Evolutionary conservation across 352 stramenopile genomes (phyloP), one percentile per base, ranked within the genome.

Genomic region (Saprolegnia parasitica): DNA sequence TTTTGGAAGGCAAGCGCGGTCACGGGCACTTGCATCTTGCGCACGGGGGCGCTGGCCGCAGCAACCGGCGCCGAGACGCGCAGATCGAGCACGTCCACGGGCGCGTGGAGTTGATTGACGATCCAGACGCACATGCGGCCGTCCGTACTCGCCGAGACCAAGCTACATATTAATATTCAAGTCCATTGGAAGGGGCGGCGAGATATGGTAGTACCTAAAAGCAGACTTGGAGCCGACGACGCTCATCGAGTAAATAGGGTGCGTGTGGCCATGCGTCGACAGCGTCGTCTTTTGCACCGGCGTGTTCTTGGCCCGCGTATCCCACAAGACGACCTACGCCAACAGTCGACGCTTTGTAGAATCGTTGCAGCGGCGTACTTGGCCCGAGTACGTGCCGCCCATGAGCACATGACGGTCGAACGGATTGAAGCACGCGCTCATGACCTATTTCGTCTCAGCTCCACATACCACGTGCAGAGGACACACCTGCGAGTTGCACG

Each of bases 361-460:
- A 24, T 11, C 32, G 24, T 37, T 29, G 24, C n/a, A 64, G 32
- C 35, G 21, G 49, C 5, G 26, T 23, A 72, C 66, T 50, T 95
- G 87, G 9, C 87, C 87, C 40, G 87, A 90, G 71, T 95, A 95
- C 29, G 87, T 95, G 15, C 85, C 87, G 35, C 87, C 87, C 50
- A 95, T 83, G 68, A 95, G 82, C 72, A 95, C 71, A 71, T 95
- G 83, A 24, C 87, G 85, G 60, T 95, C 87, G 50, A 93, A 95
- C 35, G 87, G 87, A 62, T 91, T 91, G 73, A 95, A 95, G 72
- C 85, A 93, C 4, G 87, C 87, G 40, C 82, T 91, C 18, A 85
- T 95, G 62, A 95, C 81, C 63, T 67, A 56, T 21, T 9, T 20
- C 40, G 46, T 13, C 11, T 5, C 4, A 57, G 18, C 16, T 50